Evolutionary conservation across 805 yeast species (phyloP).

Genomic region (Sugiyamaella valdiviana): DNA sequence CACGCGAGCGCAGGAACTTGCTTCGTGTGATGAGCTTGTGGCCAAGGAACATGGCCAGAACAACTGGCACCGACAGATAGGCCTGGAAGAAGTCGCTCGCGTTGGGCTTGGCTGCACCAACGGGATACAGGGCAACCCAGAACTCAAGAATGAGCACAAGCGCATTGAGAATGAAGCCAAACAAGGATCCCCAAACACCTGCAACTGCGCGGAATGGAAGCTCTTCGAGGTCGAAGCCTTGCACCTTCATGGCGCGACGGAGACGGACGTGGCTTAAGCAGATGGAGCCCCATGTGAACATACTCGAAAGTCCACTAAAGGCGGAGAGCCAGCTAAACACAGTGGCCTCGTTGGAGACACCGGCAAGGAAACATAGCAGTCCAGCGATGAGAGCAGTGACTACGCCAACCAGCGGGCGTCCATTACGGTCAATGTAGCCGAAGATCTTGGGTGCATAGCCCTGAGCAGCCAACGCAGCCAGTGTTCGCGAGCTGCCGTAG

Average conservation of each 20-base stretch:
- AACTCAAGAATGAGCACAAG: constrained; percentile 67
- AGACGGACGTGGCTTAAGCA: constrained; percentile 62
- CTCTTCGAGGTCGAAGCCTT: constrained; percentile 62
- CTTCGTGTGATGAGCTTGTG: constrained; percentile 38
- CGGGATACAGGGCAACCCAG: constrained; percentile 74
- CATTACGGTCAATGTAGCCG: constrained; percentile 60
- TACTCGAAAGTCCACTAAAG: constrained; percentile 63
- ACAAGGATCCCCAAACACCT: constrained; percentile 61
- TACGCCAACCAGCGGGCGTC: constrained; percentile 66
- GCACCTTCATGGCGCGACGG: constrained; percentile 51
- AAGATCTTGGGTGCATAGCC: constrained; percentile 54
- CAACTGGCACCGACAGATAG: constrained; percentile 43
- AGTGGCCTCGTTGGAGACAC: constrained; percentile 47
- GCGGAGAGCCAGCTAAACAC: constrained; percentile 72
- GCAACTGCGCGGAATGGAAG: constrained; percentile 57
- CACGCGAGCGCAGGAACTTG: constrained; percentile 39
- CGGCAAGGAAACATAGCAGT: constrained; percentile 50
- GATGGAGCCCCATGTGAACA: constrained; percentile 73
- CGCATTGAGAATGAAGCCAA: constrained; percentile 58
- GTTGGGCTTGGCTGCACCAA: constrained; percentile 47
- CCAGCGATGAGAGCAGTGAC: constrained; percentile 39
- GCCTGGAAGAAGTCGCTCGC: constrained; percentile 43
- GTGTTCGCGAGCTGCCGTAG: constrained; percentile 60
- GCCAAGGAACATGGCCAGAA: constrained; percentile 41
- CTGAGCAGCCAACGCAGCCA: constrained; percentile 58